A percentile compares a stretch with the other conserved stretches of the same genome.
Evolutionary conservation across 2,329 filamentous ascomycete species (phyloP).

Genomic region (Calonectria pseudoturangicola): DNA sequence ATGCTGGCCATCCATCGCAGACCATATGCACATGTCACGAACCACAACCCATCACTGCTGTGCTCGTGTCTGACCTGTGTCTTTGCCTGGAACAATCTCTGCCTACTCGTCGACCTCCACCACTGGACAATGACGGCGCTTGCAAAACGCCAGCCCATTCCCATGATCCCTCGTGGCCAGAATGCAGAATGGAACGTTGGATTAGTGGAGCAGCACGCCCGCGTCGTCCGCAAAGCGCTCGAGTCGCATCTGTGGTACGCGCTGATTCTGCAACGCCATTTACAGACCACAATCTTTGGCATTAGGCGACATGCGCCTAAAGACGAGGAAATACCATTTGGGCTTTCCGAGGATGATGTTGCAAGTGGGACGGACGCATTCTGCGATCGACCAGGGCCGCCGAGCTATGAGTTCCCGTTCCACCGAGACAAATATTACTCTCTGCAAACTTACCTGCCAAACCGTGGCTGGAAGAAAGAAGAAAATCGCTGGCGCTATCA

Average conservation of each 20-base stretch:
- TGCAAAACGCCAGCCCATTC: constrained; percentile 14
- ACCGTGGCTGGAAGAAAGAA: constrained; percentile 9
- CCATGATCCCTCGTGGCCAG: constrained; percentile 20
- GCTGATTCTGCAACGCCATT: constrained; percentile 13
- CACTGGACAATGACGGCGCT: constrained; percentile 12
- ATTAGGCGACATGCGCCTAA: constrained; percentile 9
- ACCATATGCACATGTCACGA: constrained; percentile 6
- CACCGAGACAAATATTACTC: constrained; percentile 12
- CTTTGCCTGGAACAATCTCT: constrained; percentile 27
- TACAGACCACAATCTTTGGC: constrained; percentile 13
- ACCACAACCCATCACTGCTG: constrained; percentile 9
- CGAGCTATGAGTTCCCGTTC: constrained; percentile 11
- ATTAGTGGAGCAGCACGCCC: constrained; percentile 2
- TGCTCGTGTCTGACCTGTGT: constrained; percentile 32
- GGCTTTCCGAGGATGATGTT: background rate
- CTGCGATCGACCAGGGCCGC: background rate
- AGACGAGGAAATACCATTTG: background rate
- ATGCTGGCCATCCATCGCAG: background rate
- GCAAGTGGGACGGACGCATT: constrained; percentile 7
- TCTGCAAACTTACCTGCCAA: constrained; percentile 14
- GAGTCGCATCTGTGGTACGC: constrained; percentile 13
- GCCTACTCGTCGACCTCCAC: constrained; percentile 18
- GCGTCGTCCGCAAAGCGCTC: background rate
- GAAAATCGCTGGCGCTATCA: constrained; percentile 18
- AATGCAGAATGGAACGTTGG: constrained; percentile 4